Evolutionary conservation across 192 early-diverging fungal genomes (phyloP).

Genomic region (Coemansia sp.): DNA sequence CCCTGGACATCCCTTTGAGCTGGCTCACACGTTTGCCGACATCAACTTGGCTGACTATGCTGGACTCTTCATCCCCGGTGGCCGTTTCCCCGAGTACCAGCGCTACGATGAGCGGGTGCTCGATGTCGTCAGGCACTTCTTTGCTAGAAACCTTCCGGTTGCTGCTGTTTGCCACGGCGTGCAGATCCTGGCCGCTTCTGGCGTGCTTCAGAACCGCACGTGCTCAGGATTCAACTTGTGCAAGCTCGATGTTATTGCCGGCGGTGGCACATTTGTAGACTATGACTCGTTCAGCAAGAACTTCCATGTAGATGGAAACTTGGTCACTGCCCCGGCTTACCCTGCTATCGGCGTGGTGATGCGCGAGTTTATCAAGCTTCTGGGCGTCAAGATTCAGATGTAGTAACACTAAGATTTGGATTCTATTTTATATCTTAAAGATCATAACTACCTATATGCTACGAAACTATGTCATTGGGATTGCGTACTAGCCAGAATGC

Average conservation of each 20-base stretch:
- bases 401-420: background rate
- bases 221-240: slow-evolving; percentile 45
- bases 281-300: slow-evolving; percentile 32
- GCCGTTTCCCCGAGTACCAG: slow-evolving; percentile 58
- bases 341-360: slow-evolving; percentile 47
- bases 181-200: slow-evolving; percentile 49
- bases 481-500: background rate
- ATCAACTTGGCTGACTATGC: slow-evolving; percentile 51
- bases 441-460: background rate
- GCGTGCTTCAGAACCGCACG: slow-evolving; percentile 42
- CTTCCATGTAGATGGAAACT: slow-evolving; percentile 42
- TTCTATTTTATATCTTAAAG: background rate
- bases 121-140: slow-evolving; percentile 52
- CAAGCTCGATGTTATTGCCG: slow-evolving; percentile 39
- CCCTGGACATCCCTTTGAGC: slow-evolving; percentile 50
- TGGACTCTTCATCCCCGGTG: slow-evolving; percentile 58
- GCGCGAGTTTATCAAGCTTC: slow-evolving; percentile 51
- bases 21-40: slow-evolving; percentile 47
- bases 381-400: slow-evolving; percentile 36
- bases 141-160: slow-evolving; percentile 52
- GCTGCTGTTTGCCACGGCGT: slow-evolving; percentile 59
- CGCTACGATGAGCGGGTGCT: slow-evolving; percentile 55
- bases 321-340: slow-evolving; percentile 48
- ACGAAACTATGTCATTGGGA: background rate
- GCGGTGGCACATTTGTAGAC: slow-evolving; percentile 43